Evolutionary conservation across 1,284 basidiomycete species (phyloP).

Genomic region (Rhodotorula sp.): DNA sequence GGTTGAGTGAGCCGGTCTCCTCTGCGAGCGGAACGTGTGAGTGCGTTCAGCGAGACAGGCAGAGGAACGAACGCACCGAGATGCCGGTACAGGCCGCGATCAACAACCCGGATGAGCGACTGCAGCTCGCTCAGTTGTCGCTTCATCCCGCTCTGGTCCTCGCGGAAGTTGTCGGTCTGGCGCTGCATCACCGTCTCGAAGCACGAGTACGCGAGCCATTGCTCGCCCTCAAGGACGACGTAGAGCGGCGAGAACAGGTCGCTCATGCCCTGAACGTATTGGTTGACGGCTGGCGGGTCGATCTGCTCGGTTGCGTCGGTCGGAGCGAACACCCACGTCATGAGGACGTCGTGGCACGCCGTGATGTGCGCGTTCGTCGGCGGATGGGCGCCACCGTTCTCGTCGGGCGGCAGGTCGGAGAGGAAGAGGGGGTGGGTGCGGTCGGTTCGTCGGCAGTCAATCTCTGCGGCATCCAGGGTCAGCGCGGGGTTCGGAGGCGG

Average conservation of each 20-base stretch:
- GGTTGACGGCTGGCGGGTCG: background rate
- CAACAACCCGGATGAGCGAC: constrained; percentile 86
- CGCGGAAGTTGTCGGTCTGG: constrained; percentile 91
- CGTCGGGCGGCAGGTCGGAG: constrained; percentile 29
- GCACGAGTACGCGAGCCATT: constrained; percentile 90
- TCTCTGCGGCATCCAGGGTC: constrained; percentile 59
- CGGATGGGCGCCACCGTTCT: constrained; percentile 34
- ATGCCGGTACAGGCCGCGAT: constrained; percentile 85
- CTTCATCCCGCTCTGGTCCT: constrained; percentile 98
- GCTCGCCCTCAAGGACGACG: constrained; percentile 82
- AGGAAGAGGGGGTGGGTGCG: constrained; percentile 82
- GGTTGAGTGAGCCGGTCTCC: constrained; percentile 81
- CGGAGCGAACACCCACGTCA: constrained; percentile 74
- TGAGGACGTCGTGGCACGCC: constrained; percentile 70
- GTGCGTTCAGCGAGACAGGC: background rate
- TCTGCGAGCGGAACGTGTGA: constrained; percentile 56
- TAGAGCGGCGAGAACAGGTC: constrained; percentile 93
- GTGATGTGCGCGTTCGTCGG: constrained; percentile 62
- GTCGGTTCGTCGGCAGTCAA: constrained; percentile 97
- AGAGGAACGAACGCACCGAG: constrained; percentile 58
- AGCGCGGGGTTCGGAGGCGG: constrained; percentile 3
- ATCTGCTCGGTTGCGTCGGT: background rate
- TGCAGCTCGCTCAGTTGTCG: constrained; percentile 84
- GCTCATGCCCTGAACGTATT: constrained; percentile 95
- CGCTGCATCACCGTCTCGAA: constrained; percentile 92